Conservation (phyloP, 2,329 filamentous ascomycete genomes). For the Colletotrichum sp. region DNA sequence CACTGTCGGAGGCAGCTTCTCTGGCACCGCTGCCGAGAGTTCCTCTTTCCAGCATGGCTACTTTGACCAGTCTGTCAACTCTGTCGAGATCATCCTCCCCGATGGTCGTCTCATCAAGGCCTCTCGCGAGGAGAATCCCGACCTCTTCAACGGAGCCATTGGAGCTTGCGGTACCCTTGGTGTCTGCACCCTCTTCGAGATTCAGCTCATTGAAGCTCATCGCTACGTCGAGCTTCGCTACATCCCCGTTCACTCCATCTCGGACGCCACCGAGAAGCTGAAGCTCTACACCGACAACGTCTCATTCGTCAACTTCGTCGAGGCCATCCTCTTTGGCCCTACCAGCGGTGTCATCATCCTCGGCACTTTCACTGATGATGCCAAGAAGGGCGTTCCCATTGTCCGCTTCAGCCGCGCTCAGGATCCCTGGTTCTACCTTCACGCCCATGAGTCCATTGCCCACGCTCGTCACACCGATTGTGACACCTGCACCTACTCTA, state of each 20-base stretch:
- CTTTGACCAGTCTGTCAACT: slow-evolving; percentile 67
- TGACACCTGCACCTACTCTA: not conserved
- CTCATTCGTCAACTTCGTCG: slow-evolving; percentile 57
- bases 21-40: slow-evolving; percentile 71
- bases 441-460: slow-evolving; percentile 47
- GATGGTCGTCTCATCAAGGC: slow-evolving; percentile 59
- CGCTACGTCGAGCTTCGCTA: slow-evolving; percentile 63
- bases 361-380: slow-evolving; percentile 45
- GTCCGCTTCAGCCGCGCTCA: slow-evolving; percentile 52
- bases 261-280: slow-evolving; percentile 48
- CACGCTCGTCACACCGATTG: not conserved
- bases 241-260: slow-evolving; percentile 44
- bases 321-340: slow-evolving; percentile 58
- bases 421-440: slow-evolving; percentile 72
- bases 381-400: not conserved
- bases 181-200: slow-evolving; percentile 63
- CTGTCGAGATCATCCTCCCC: slow-evolving; percentile 67
- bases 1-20: slow-evolving; percentile 70
- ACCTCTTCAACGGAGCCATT: slow-evolving; percentile 64
- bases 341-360: slow-evolving; percentile 53
- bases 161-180: slow-evolving; percentile 66
- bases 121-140: slow-evolving; percentile 48
- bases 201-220: slow-evolving; percentile 59
- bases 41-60: slow-evolving; percentile 70
- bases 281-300: slow-evolving; percentile 21